Evolutionary conservation across 1,284 basidiomycete species (phyloP), one percentile per base, ranked within the genome.

Genomic region (Apiotrichum mycotoxinovorans): DNA sequence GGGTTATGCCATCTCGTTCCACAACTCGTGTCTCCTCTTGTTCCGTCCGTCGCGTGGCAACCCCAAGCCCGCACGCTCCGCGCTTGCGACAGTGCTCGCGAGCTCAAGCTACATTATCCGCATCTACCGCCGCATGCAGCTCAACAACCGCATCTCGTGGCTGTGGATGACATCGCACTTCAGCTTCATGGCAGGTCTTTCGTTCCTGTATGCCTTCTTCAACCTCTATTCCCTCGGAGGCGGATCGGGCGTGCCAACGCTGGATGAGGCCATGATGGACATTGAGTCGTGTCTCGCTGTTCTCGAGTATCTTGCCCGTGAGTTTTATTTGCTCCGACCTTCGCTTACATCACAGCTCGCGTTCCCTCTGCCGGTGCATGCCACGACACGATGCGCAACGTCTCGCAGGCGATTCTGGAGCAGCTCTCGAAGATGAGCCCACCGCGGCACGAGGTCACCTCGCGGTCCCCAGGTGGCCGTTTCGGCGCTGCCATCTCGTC

Each of bases 101-200:
- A 75, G 73, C 35, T 77, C 76, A 44, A 75, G 75, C 64, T 79
- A 78, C 60, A 76, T 77, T 37, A 77, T 79, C 57, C 61, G 76
- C 37, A 79, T 79, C 45, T 77, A 78, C 60, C 66, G 75, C 22
- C 60, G 74, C 23, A 76, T 77, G 72, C 76, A 78, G 62, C 60
- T 75, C 41, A 78, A 74, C 67, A 75, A 79, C 63, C 66, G 77
- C 51, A 79, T 79, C 62, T 73, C 69, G 57, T 79, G 76, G 71
- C 64, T 76, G 23, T 79, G 77, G 77, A 70, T 79, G 69, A 77
- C 75, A 64, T 70, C 67, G 25, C 73, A 75, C 52, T 75, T 71
- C 52, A 68, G 70, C 20, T 76, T 78, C 65, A 73, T 75, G 75
- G 77, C 76, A 10, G 77, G 77, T 25, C 65, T 79, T 26, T 77